Conservation (phyloP, 257 asterid genomes). For the Lavandula angustifolia region DNA sequence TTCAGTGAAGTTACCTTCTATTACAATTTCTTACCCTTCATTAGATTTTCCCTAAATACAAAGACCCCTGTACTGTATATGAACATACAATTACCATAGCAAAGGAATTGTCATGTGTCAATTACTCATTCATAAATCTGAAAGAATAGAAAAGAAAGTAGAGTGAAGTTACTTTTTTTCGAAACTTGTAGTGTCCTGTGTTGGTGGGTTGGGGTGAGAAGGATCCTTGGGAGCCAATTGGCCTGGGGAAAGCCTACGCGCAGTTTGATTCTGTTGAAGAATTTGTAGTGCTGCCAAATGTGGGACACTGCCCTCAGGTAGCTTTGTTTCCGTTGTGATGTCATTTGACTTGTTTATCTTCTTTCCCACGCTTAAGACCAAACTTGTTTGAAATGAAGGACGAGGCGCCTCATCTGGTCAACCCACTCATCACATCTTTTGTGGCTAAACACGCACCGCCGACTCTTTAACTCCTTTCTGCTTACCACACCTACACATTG, state of each 20-base stretch:
- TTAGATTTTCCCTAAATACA: no score
- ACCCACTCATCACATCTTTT: constrained; percentile 66
- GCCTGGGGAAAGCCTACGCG: constrained; percentile 74
- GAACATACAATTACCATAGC: no score
- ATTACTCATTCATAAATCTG: no score
- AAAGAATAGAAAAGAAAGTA: no score
- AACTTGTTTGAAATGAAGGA: constrained; percentile 45
- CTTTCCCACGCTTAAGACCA: background rate
- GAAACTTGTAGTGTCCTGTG: constrained; percentile 81
- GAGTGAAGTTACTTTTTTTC: no score
- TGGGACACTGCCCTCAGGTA: constrained; percentile 99
- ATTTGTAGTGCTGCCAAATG: constrained; percentile 78
- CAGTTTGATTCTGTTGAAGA: constrained; percentile 71
- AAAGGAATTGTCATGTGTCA: no score
- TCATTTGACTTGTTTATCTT: background rate
- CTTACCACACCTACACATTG: background rate
- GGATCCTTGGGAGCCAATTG: constrained; percentile 99
- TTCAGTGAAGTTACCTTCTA: no score
- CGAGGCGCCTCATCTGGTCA: constrained; percentile 89
- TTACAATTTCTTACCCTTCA: no score
- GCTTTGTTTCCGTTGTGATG: constrained; percentile 16
- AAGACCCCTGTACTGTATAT: no score
- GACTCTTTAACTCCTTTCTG: background rate
- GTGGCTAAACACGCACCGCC: constrained; percentile 61
- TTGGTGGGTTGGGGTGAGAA: constrained; percentile 95